phyloP scores from a whole-genome alignment of 2,329 filamentous ascomycete species.

The Pseudogymnoascus pannorum region DNA sequence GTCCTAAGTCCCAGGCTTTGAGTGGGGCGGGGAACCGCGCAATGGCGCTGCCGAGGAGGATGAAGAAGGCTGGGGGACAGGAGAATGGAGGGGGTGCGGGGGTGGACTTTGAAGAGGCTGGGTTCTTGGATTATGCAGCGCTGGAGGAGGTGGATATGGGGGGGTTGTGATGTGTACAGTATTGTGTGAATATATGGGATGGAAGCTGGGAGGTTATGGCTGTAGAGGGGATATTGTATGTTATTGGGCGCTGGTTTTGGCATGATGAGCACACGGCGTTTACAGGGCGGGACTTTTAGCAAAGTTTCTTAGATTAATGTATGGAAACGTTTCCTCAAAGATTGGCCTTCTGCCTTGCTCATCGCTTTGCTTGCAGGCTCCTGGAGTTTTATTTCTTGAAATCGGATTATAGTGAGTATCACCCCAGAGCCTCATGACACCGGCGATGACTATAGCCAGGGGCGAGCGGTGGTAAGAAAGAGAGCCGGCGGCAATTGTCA shows the following conservation, averaged over 20 bases:
- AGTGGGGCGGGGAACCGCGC: slow-evolving; percentile 31
- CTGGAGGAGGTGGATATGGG: slow-evolving; percentile 26
- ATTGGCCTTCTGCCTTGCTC: background rate
- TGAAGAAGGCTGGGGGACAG: slow-evolving; percentile 30
- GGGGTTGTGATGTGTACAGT: slow-evolving; percentile 14
- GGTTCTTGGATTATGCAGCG: slow-evolving; percentile 47
- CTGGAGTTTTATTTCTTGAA: background rate
- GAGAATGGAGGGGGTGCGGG: slow-evolving; percentile 37
- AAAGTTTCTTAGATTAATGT: background rate
- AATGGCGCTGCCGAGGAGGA: slow-evolving; percentile 18
- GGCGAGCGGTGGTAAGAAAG: too few species aligned
- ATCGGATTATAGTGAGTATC: too few species aligned
- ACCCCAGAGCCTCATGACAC: too few species aligned
- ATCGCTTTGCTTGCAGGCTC: background rate
- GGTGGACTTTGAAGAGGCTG: slow-evolving; percentile 59
- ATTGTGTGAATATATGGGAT: background rate
- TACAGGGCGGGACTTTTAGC: background rate
- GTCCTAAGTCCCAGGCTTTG: slow-evolving; percentile 20
- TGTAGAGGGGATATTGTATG: background rate
- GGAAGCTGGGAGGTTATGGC: background rate
- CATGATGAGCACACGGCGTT: background rate
- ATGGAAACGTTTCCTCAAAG: background rate
- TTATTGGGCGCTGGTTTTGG: background rate
- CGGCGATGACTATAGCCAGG: too few species aligned
- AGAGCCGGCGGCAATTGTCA: too few species aligned